phyloP scores from a whole-genome alignment of 2,329 filamentous ascomycete species.

The Fusarium papillatum region DNA sequence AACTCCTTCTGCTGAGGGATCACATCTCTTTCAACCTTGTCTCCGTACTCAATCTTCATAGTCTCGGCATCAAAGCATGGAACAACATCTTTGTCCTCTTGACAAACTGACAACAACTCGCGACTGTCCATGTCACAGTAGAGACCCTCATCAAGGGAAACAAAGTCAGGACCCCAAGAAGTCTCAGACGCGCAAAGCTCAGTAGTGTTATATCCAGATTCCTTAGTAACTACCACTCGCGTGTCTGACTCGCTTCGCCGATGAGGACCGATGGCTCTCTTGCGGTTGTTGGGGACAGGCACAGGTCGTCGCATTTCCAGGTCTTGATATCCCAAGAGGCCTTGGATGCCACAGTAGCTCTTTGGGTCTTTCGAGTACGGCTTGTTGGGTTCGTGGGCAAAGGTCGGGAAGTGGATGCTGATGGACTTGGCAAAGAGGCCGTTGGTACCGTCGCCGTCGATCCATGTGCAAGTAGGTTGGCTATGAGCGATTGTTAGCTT shows the following conservation, averaged over 20 bases:
- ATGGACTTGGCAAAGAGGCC: background rate
- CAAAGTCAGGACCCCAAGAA: background rate
- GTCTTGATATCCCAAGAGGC: background rate
- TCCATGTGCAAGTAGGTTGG: background rate
- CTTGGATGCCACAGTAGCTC: background rate
- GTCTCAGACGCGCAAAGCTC: background rate
- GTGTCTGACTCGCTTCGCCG: background rate
- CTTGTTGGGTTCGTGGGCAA: background rate
- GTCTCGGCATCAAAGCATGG: background rate
- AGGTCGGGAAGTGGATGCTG: background rate
- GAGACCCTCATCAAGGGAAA: background rate
- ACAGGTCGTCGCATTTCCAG: background rate
- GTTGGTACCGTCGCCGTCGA: background rate
- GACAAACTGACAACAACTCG: background rate
- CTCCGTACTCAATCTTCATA: background rate
- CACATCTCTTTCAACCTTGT: background rate
- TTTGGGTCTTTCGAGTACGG: background rate
- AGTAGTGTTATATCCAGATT: background rate
- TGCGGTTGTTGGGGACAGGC: background rate
- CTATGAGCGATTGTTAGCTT: background rate
- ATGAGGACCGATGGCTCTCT: background rate
- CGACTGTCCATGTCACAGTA: background rate
- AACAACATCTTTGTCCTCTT: background rate
- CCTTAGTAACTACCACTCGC: background rate
- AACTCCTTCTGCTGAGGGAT: background rate